Conservation (phyloP, 2,329 filamentous ascomycete genomes). For the Madurella fahalii region DNA sequence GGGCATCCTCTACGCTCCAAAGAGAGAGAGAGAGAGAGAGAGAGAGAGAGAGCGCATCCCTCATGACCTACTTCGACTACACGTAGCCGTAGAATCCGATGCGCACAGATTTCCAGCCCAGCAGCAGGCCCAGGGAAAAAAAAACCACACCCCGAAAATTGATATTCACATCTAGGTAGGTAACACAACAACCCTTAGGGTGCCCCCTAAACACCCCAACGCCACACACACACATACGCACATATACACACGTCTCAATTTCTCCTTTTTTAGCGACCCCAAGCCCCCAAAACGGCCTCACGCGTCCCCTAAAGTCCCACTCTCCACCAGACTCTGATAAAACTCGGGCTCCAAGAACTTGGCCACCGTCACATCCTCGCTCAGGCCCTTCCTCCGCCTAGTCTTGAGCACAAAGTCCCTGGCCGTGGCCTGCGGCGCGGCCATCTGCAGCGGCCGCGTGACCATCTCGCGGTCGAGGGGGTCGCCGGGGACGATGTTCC, state of each 20-base stretch:
- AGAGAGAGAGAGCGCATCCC: too few relatives aligned
- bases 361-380: conserved; percentile 91
- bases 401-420: conserved; percentile 98
- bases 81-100: too few relatives aligned
- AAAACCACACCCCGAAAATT: too few relatives aligned
- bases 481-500: conserved; percentile 93
- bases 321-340: conserved; percentile 82
- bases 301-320: conserved; percentile 68
- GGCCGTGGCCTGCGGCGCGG: conserved; percentile 81
- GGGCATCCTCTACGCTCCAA: too few relatives aligned
- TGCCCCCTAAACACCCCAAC: neutral
- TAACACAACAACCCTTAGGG: too few relatives aligned
- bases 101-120: too few relatives aligned
- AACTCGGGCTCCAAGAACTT: conserved; percentile 96
- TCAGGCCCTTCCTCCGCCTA: conserved; percentile 83
- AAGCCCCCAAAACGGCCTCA: conserved; percentile 17
- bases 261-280: neutral
- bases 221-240: neutral
- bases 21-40: too few relatives aligned
- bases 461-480: conserved; percentile 85
- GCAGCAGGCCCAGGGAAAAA: too few relatives aligned
- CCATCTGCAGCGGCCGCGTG: conserved; percentile 79
- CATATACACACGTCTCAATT: neutral
- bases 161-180: too few relatives aligned
- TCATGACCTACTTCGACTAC: too few relatives aligned